These are phyloP conservation scores for Candida peoriensis DNA, from an alignment of 805 yeast species.

Conservation along the genomic window DNA sequence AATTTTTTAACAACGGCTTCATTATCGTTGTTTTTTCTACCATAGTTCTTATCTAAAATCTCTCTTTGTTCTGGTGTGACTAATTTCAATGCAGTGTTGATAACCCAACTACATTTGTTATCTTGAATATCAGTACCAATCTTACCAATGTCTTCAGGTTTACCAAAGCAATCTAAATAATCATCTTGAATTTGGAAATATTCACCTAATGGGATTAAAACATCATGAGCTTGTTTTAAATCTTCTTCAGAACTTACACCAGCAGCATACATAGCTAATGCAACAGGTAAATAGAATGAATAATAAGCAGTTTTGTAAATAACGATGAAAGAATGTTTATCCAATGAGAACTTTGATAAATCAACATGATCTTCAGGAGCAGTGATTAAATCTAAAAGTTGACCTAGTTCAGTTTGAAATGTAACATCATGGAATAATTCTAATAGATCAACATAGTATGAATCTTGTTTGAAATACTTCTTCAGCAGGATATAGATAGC, in stretches of 20 bases:
- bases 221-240: constrained; percentile 80
- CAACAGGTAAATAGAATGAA: constrained; percentile 96
- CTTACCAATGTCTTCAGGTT: constrained; percentile 96
- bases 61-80: constrained; percentile 78
- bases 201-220: constrained; percentile 92
- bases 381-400: constrained; percentile 88
- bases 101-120: constrained; percentile 97
- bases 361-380: constrained; percentile 97
- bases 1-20: constrained; percentile 71
- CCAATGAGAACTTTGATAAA: constrained; percentile 76
- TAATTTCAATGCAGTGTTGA: constrained; percentile 83
- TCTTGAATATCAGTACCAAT: constrained; percentile 98
- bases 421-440: constrained; percentile 97
- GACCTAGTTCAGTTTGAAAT: constrained; percentile 97
- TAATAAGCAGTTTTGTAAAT: constrained; percentile 96
- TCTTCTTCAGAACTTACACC: constrained; percentile 69
- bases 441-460: constrained; percentile 81
- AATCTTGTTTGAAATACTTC: constrained; percentile 77
- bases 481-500: constrained; percentile 86
- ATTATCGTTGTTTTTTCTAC: constrained; percentile 63
- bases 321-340: constrained; percentile 92
- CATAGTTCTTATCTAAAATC: constrained; percentile 83
- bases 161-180: constrained; percentile 93
- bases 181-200: constrained; percentile 99
- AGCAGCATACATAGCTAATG: constrained; percentile 90